phyloP scores from a whole-genome alignment of 257 asterid genomes.

The Nicotiana undulata region DNA sequence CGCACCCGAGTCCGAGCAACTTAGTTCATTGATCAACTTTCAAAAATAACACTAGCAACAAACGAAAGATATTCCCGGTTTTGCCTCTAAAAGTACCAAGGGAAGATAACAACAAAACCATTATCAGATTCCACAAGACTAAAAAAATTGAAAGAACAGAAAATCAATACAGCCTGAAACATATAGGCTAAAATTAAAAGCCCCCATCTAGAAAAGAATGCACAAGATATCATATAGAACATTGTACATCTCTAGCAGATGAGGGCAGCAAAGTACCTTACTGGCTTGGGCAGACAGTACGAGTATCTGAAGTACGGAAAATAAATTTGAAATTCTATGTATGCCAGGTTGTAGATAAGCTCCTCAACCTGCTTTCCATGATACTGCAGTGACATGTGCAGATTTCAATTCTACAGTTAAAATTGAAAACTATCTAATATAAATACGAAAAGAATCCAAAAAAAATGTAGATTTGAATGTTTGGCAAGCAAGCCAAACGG shows the following conservation, averaged over 20 bases:
- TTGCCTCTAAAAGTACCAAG: neutral
- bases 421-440: neutral
- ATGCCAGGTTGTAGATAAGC: conserved; percentile 33
- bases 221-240: neutral
- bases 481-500: neutral
- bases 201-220: conserved; percentile 3
- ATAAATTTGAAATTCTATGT: conserved; percentile 26
- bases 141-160: neutral
- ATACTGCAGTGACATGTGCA: conserved; percentile 52
- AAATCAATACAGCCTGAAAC: neutral
- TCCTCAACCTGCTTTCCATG: conserved; percentile 55
- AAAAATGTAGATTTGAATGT: neutral
- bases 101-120: neutral
- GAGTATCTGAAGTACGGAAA: conserved; percentile 30
- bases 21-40: neutral
- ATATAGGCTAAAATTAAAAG: neutral
- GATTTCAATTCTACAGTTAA: conserved; percentile 4
- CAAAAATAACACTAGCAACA: neutral
- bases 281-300: conserved; percentile 28
- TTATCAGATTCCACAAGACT: neutral
- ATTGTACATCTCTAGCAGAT: conserved; percentile 5
- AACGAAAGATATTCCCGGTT: neutral
- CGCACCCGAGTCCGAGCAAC: no score
- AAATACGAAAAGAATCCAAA: neutral
- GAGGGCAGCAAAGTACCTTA: conserved; percentile 38